These are phyloP conservation scores for Arachnomyces sp. DNA, from an alignment of 2,329 filamentous ascomycete species.

Conservation along the genomic window DNA sequence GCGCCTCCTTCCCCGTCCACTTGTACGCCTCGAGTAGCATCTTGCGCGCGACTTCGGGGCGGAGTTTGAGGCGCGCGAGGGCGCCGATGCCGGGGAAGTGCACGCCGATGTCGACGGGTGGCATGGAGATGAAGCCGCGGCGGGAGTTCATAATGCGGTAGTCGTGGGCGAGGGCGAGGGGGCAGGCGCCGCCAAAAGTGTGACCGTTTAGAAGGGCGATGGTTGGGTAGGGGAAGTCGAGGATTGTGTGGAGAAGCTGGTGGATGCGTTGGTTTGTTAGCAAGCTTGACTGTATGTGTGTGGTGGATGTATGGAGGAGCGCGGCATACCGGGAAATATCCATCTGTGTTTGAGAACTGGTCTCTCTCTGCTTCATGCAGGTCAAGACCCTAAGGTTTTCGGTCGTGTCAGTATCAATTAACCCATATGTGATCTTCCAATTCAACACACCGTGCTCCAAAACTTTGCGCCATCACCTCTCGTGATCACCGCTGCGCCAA, in stretches of 20 bases:
- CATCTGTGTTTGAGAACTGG: conserved; percentile 45
- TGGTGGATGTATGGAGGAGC: not conserved
- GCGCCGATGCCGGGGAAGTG: conserved; percentile 42
- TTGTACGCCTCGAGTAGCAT: conserved; percentile 42
- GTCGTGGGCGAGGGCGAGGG: conserved; percentile 30
- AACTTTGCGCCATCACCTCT: conserved; percentile 32
- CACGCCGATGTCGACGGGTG: conserved; percentile 41
- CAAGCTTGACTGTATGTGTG: too few relatives aligned
- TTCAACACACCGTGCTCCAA: conserved; percentile 7
- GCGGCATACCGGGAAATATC: conserved; percentile 38
- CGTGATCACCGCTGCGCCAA: conserved; percentile 40
- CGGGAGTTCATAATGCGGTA: conserved; percentile 30
- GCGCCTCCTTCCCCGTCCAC: conserved; percentile 40
- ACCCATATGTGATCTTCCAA: too few relatives aligned
- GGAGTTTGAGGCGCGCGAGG: conserved; percentile 38
- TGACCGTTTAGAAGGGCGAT: conserved; percentile 32
- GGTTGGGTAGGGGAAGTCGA: conserved; percentile 34
- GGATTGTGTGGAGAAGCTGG: conserved; percentile 29
- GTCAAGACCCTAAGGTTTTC: conserved; percentile 25
- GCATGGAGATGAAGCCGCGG: conserved; percentile 33
- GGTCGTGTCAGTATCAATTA: too few relatives aligned
- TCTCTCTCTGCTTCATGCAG: conserved; percentile 36
- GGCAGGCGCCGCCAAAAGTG: conserved; percentile 32
- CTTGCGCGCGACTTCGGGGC: conserved; percentile 37
- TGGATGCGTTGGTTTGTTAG: conserved; percentile 1